Percentiles rank a stretch among this genome's conserved stretches.
Conservation (phyloP, 371 early-diverging fungal species). For the Saksenaea oblongispora region DNA sequence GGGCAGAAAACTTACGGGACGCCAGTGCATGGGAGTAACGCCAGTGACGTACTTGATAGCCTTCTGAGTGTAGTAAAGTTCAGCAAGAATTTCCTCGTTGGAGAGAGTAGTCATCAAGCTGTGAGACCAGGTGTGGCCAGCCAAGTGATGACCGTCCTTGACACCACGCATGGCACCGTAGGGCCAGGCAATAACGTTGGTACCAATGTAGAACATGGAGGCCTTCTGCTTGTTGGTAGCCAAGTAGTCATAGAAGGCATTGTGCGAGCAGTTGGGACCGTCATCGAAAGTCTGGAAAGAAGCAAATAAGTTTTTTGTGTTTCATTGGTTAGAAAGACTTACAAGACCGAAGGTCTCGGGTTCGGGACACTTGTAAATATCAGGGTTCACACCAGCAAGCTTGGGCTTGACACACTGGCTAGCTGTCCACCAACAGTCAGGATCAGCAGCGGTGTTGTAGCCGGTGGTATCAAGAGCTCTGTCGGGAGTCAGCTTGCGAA, state of each 20-base stretch:
- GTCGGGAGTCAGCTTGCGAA: constrained; percentile 25
- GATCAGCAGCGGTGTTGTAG: constrained; percentile 40
- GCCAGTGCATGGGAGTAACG: constrained; percentile 58
- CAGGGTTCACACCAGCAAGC: constrained; percentile 30
- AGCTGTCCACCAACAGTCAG: constrained; percentile 55
- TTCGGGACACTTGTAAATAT: constrained; percentile 39
- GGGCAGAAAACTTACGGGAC: constrained; percentile 47
- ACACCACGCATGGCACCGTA: constrained; percentile 53
- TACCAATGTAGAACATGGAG: constrained; percentile 58
- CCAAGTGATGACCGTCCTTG: constrained; percentile 50
- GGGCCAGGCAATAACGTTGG: constrained; percentile 53
- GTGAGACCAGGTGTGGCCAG: constrained; percentile 61
- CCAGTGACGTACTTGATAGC: constrained; percentile 58
- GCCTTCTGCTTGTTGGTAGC: constrained; percentile 49
- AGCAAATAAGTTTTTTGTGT: background rate
- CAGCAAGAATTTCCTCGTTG: constrained; percentile 57
- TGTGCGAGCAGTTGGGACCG: constrained; percentile 53
- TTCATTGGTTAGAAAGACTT: constrained; percentile 7
- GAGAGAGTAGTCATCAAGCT: constrained; percentile 51
- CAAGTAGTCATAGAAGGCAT: constrained; percentile 52
- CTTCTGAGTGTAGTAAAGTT: constrained; percentile 54
- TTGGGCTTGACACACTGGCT: constrained; percentile 44
- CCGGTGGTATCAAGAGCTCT: constrained; percentile 35
- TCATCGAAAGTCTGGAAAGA: constrained; percentile 50
- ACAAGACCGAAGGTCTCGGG: constrained; percentile 48